phyloP scores from a whole-genome alignment of 129 eudicot species.

The Centrapalus pauciflorus region DNA sequence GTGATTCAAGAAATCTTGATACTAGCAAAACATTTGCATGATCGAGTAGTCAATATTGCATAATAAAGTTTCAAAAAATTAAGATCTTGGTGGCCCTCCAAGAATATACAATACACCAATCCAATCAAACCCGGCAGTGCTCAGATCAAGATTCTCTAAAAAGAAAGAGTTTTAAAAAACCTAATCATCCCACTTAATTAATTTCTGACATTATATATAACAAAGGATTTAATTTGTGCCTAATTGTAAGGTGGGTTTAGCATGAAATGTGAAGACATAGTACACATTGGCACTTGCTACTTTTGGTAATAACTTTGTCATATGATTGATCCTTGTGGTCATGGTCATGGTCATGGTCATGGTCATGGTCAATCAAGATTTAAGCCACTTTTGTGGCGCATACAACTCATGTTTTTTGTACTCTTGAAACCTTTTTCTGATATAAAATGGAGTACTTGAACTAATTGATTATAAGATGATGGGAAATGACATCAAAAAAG shows the following conservation, averaged over 20 bases:
- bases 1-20: too few relatives aligned
- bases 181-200: conserved; percentile 19
- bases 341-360: conserved; percentile 8
- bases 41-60: conserved; percentile 11
- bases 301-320: conserved; percentile 21
- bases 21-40: too few relatives aligned
- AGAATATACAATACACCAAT: not conserved
- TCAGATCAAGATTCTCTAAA: conserved; percentile 21
- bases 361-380: conserved; percentile 23
- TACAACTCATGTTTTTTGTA: conserved; percentile 18
- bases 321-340: conserved; percentile 23
- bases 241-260: conserved; percentile 13
- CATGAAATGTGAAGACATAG: conserved; percentile 7
- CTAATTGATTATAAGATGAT: conserved; percentile 18
- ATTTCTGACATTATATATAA: conserved; percentile 10
- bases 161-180: not conserved
- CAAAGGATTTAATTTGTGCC: not conserved
- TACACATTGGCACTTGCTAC: conserved; percentile 32
- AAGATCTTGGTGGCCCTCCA: not conserved
- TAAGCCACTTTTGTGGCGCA: conserved; percentile 6
- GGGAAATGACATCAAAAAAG: conserved; percentile 26
- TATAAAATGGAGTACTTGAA: conserved; percentile 19
- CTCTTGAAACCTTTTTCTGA: conserved; percentile 2
- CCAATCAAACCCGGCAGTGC: conserved; percentile 15
- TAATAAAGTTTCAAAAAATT: conserved; percentile 3